Conservation (phyloP, 2,329 filamentous ascomycete species). For the Aspergillus sp. region DNA sequence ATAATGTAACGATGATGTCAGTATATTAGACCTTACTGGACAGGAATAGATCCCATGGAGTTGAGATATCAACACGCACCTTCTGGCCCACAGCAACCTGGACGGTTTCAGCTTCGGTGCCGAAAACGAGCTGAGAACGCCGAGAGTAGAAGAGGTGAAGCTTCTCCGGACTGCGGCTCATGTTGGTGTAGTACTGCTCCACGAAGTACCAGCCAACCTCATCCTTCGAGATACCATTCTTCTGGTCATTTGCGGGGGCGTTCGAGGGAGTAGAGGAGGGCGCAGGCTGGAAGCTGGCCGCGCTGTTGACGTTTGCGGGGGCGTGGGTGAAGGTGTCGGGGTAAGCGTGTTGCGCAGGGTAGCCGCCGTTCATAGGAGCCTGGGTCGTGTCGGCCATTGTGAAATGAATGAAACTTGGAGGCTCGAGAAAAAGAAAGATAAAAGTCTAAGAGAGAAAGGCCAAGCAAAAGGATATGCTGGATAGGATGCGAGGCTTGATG, state of each 20-base stretch:
- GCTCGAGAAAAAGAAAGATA: conserved; percentile 7
- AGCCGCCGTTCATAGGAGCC: conserved; percentile 46
- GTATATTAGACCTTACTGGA: background rate
- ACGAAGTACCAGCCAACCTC: conserved; percentile 99
- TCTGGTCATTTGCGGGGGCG: conserved; percentile 40
- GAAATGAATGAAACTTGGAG: conserved; percentile 21
- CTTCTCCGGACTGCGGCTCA: conserved; percentile 92
- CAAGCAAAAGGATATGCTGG: conserved; percentile 8
- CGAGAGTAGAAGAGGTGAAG: conserved; percentile 97
- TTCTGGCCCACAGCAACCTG: conserved; percentile 83
- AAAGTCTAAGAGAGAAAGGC: conserved; percentile 11
- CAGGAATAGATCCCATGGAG: background rate
- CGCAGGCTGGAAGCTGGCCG: conserved; percentile 42
- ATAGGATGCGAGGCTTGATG: conserved; percentile 21
- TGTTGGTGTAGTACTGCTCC: conserved; percentile 97
- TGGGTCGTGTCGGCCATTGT: conserved; percentile 46
- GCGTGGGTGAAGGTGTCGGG: conserved; percentile 40
- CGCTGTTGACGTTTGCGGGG: conserved; percentile 37
- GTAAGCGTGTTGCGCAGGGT: conserved; percentile 43
- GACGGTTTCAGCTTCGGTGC: conserved; percentile 84
- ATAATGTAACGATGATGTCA: conserved; percentile 41
- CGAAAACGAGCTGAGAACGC: conserved; percentile 91
- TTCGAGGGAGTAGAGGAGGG: conserved; percentile 45
- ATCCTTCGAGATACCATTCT: conserved; percentile 68
- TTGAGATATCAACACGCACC: conserved; percentile 59